A percentile compares a stretch with the other conserved stretches of the same genome.
Conservation (phyloP, 2,329 filamentous ascomycete species). For the Fusarium transvaalense region DNA sequence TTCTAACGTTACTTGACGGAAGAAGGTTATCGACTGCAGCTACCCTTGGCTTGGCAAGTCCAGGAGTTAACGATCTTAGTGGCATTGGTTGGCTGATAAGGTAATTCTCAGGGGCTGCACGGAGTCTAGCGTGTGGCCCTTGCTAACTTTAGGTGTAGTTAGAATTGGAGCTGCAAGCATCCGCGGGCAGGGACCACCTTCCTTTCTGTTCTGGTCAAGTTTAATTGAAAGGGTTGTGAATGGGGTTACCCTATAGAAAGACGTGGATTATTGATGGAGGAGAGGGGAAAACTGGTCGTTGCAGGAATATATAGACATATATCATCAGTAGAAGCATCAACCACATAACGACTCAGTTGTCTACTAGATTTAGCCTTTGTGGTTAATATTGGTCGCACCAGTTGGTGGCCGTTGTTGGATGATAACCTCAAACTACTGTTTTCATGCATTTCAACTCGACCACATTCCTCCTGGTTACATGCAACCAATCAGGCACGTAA, state of each 20-base stretch:
- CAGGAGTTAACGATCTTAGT: conserved; percentile 17
- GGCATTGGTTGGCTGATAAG: conserved; percentile 28
- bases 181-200: conserved; percentile 17
- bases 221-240: conserved; percentile 8
- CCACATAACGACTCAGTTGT: neutral
- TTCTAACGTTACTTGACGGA: conserved; percentile 2
- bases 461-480: too few species aligned
- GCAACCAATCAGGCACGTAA: neutral
- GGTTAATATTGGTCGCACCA: neutral
- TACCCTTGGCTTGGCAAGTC: conserved; percentile 16
- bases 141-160: conserved; percentile 3
- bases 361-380: neutral
- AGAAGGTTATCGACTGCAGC: conserved; percentile 15
- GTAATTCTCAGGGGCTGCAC: conserved; percentile 17
- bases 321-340: neutral
- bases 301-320: too few species aligned
- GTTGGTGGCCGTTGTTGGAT: neutral
- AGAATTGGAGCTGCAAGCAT: neutral
- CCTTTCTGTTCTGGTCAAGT: conserved; percentile 1
- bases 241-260: neutral
- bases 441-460: neutral
- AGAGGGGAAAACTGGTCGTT: neutral
- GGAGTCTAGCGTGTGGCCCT: conserved; percentile 16
- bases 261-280: neutral
- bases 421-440: neutral